Evolutionary conservation across 495 filamentous ascomycete genomes (phyloP).

Genomic region (Choiromyces venosus): DNA sequence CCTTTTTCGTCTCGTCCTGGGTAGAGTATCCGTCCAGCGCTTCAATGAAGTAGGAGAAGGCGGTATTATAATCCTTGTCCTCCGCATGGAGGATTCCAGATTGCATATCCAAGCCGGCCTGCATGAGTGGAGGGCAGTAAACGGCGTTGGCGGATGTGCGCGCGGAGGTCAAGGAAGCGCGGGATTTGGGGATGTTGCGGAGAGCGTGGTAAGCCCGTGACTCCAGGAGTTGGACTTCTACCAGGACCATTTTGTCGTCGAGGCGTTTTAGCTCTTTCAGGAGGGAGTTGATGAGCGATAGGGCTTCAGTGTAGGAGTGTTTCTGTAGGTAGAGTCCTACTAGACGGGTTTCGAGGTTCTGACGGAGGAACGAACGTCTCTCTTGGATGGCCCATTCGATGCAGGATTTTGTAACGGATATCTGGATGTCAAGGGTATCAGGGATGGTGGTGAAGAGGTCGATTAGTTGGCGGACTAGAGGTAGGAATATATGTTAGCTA

Average conservation of each 20-base stretch:
- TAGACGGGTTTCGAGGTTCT: slow-evolving; percentile 94
- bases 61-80: slow-evolving; percentile 97
- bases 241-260: slow-evolving; percentile 95
- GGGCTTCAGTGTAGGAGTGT: slow-evolving; percentile 90
- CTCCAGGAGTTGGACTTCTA: slow-evolving; percentile 98
- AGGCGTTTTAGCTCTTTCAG: slow-evolving; percentile 93
- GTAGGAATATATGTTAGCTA: not conserved
- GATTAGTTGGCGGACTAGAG: slow-evolving; percentile 85
- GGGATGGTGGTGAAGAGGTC: slow-evolving; percentile 92
- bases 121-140: slow-evolving; percentile 90
- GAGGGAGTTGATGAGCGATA: slow-evolving; percentile 91
- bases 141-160: slow-evolving; percentile 92
- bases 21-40: slow-evolving; percentile 93
- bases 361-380: slow-evolving; percentile 86
- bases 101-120: slow-evolving; percentile 97
- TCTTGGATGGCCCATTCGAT: slow-evolving; percentile 98
- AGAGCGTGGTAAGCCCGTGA: slow-evolving; percentile 95
- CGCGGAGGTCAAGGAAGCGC: slow-evolving; percentile 87
- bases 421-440: slow-evolving; percentile 86
- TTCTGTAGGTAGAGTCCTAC: slow-evolving; percentile 93
- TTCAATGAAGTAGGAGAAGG: slow-evolving; percentile 98
- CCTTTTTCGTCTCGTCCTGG: slow-evolving; percentile 77
- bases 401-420: slow-evolving; percentile 89
- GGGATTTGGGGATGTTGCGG: slow-evolving; percentile 92
- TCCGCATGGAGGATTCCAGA: slow-evolving; percentile 97